Base-by-base conservation (phyloP, 768 basidiomycete genomes). In the Russula ochroleuca region DNA sequence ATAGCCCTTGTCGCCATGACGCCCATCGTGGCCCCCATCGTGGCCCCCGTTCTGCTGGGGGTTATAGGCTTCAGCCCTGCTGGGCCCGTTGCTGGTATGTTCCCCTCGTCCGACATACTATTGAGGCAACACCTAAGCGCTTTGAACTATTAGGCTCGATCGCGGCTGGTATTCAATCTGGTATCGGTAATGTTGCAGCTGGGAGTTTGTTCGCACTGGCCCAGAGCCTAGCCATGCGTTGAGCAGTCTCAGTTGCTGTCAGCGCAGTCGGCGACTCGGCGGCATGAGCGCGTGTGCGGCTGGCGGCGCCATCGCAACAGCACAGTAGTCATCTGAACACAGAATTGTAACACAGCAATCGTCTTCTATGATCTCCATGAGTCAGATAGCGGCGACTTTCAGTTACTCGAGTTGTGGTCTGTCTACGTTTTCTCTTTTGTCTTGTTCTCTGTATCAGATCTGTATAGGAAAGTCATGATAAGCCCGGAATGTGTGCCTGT, bases 161-260 rank as follows among this genome's bases (percentile, higher is more conserved):
- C 0, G 59, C 64, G 0, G 63, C 63, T 7, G 28, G 38, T 5
- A 33, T 52, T 5, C 66, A 67, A 38, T 50, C 66, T 14, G 23
- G 40, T 11, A 65, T 67, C 28, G 63, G 63, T 8, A 65, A 57
- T 25, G 63, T 65, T 31, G 63, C 2, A 9, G 63, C 63, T 9
- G 63, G 63, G 1, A 66, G 53, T 21, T 5, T 50, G 0, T 61
- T 65, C 45, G 64, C 66, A 17, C 9, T 8, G 1, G 47, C 37
- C 3, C 66, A 67, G 45, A 61, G 59, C 37, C 33, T 54, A 3
- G 66, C 59, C 45, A 67, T 61, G 56, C 55, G 64, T 11, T 59
- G 64, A 7, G 59, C 47, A 5, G 9, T 61, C 1, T 48, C 64
- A 25, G 38, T 38, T 0, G 28, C 28, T 28, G 28, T 28, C 28